phyloP scores from a whole-genome alignment of 2,329 filamentous ascomycete genomes.

The Sporothrix sp. region DNA sequence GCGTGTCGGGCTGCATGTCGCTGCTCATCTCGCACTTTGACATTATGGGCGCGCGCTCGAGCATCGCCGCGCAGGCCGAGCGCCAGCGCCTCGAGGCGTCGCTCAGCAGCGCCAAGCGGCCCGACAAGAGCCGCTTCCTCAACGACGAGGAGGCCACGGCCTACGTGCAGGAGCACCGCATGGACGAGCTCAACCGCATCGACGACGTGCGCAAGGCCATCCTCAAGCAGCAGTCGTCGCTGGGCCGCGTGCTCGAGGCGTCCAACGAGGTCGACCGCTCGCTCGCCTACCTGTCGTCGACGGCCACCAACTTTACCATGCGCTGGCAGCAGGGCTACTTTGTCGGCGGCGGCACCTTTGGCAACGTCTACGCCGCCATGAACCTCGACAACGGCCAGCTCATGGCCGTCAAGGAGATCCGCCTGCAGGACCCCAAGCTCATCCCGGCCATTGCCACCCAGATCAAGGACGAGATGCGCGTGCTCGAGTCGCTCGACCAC shows the following conservation, averaged over 20 bases:
- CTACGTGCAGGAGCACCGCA: constrained; percentile 64
- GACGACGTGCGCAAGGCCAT: constrained; percentile 71
- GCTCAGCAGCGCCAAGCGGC: constrained; percentile 62
- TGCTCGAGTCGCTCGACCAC: constrained; percentile 89
- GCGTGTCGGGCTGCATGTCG: constrained; percentile 96
- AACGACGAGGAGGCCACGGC: constrained; percentile 80
- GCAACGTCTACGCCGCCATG: constrained; percentile 94
- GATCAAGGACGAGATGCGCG: constrained; percentile 94
- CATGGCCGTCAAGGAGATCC: constrained; percentile 98
- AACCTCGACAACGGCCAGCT: constrained; percentile 91
- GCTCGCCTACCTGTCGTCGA: constrained; percentile 85
- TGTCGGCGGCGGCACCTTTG: constrained; percentile 92
- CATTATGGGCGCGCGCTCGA: constrained; percentile 95
- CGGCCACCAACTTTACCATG: constrained; percentile 87
- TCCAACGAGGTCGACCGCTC: constrained; percentile 94
- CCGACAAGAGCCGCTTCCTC: constrained; percentile 62
- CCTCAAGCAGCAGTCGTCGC: constrained; percentile 73
- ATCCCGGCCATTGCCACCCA: constrained; percentile 90
- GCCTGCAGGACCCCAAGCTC: constrained; percentile 88
- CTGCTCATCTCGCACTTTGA: constrained; percentile 96
- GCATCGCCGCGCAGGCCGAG: constrained; percentile 85
- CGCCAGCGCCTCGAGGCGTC: constrained; percentile 77
- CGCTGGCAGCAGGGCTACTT: constrained; percentile 99
- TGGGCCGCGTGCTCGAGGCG: constrained; percentile 85
- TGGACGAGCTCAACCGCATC: constrained; percentile 62